Evolutionary conservation across 164 flowering plant genomes (phyloP), one percentile per base, ranked within the genome.

Genomic region (Aristolochia contorta): DNA sequence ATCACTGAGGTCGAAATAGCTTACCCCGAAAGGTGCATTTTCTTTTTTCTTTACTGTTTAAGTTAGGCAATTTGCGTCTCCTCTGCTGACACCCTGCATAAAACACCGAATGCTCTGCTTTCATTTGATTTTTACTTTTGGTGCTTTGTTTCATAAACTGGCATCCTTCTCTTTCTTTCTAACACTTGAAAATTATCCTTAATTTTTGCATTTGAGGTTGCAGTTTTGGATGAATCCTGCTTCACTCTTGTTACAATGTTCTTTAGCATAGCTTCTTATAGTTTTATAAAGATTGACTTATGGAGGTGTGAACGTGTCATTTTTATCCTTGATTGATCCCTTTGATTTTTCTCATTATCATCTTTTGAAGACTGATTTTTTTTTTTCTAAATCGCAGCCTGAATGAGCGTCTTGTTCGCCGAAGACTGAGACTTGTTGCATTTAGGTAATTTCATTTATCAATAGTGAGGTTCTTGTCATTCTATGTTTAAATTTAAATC

Each of bases 351-450:
- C 4, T 27, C 6, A 49, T 48, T 15, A 33, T 67, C 60, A 25
- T 52, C 12, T 50, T 33, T 48, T 12, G 25, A 58, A 52, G 4
- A 14, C 22, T 55, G 41, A 24, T 50, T 50, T 49, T 50, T 50
- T 50, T 49, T 50, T 18, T 22, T n/a, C 14, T 23, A 43, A 2
- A 52, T 57, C 77, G 71, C 89, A 93, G 98, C 64, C 78, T 93
- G 63, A 86, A 86, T 79, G 82, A 82, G 30, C 75, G 84, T 22
- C 87, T 86, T 65, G 97, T 93, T 10, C 90, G 97, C 16, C 71
- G 90, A 71, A 84, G 97, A 53, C 54, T 89, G 57, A 71, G 96
- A 12, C 98, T 87, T 75, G 67, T 84, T 69, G 96, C 98, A 53
- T 53, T 68, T 70, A 89, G 96, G 98, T 92, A 83, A 64, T n/a